Evolutionary conservation across 1,284 basidiomycete genomes (phyloP).

Genomic region (Fistulinella staudtii): DNA sequence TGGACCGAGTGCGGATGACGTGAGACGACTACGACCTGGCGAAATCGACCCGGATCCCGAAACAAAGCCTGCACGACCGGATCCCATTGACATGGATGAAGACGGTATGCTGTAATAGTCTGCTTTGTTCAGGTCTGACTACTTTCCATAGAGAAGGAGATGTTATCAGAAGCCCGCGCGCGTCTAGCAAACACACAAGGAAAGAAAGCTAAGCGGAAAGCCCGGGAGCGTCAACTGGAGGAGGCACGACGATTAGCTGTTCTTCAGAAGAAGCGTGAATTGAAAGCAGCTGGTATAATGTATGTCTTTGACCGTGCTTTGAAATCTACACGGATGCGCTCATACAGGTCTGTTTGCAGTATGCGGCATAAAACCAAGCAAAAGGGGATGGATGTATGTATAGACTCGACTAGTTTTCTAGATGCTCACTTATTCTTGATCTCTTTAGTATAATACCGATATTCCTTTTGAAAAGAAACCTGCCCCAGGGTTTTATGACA

Average conservation of each 20-base stretch:
- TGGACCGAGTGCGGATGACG: constrained; percentile 89
- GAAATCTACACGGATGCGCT: constrained; percentile 11
- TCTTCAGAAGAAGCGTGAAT: constrained; percentile 95
- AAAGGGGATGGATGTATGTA: constrained; percentile 91
- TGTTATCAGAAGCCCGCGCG: constrained; percentile 98
- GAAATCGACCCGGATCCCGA: constrained; percentile 99
- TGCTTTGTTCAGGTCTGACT: constrained; percentile 2
- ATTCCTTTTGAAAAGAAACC: constrained; percentile 99
- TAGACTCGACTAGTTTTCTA: background rate
- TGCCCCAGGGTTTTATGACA: constrained; percentile 95
- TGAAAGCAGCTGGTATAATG: constrained; percentile 98
- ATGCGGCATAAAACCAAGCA: constrained; percentile 90
- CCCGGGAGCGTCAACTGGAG: constrained; percentile 92
- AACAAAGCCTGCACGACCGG: constrained; percentile 95
- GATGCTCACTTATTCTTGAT: constrained; percentile 4
- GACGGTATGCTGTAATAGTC: constrained; percentile 58
- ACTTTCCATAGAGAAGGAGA: constrained; percentile 86
- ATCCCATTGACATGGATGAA: constrained; percentile 99
- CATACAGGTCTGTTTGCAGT: constrained; percentile 34
- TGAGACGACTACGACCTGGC: constrained; percentile 85
- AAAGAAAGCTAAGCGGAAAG: constrained; percentile 99
- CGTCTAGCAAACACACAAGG: constrained; percentile 99
- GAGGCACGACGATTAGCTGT: constrained; percentile 94
- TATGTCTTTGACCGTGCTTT: constrained; percentile 37
- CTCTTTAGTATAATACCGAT: constrained; percentile 88